phyloP scores from a whole-genome alignment of 163 green algal species.

The Scenedesmus sp. region DNA sequence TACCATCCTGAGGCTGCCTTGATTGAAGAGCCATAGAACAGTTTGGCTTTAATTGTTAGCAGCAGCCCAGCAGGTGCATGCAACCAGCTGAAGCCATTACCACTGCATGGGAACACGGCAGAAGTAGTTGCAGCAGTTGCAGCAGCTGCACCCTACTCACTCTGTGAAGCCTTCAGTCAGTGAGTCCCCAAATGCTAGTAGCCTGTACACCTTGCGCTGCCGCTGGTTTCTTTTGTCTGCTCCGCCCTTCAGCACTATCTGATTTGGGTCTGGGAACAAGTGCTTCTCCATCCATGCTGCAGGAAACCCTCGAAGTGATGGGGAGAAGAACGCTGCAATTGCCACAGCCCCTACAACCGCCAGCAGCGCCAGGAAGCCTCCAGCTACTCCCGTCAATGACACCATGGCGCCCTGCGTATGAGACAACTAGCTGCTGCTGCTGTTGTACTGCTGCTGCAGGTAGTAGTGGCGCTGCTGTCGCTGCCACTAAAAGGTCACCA shows the following conservation, averaged over 20 bases:
- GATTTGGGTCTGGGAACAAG: conserved; percentile 39
- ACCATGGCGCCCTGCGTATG: neutral
- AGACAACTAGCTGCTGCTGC: neutral
- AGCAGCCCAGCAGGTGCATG: too few species aligned
- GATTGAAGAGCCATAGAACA: too few species aligned
- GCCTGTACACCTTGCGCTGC: neutral
- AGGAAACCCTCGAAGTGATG: neutral
- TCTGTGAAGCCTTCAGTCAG: conserved; percentile 49
- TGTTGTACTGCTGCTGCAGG: neutral
- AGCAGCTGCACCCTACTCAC: conserved; percentile 9
- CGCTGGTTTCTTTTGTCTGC: neutral
- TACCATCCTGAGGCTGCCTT: too few species aligned
- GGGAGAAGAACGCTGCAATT: conserved; percentile 3
- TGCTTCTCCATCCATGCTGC: conserved; percentile 20
- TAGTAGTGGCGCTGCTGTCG: neutral
- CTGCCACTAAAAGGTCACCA: neutral
- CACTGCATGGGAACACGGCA: too few species aligned
- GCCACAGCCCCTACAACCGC: neutral
- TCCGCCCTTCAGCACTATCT: neutral
- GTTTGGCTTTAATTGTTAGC: too few species aligned
- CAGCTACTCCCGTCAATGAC: neutral
- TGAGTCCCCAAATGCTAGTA: conserved; percentile 45
- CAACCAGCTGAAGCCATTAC: too few species aligned
- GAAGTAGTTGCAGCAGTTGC: neutral
- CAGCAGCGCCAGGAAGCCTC: neutral